These are phyloP conservation scores for Isatis tinctoria DNA, from an alignment of 345 rosid genomes.

Conservation along the genomic window DNA sequence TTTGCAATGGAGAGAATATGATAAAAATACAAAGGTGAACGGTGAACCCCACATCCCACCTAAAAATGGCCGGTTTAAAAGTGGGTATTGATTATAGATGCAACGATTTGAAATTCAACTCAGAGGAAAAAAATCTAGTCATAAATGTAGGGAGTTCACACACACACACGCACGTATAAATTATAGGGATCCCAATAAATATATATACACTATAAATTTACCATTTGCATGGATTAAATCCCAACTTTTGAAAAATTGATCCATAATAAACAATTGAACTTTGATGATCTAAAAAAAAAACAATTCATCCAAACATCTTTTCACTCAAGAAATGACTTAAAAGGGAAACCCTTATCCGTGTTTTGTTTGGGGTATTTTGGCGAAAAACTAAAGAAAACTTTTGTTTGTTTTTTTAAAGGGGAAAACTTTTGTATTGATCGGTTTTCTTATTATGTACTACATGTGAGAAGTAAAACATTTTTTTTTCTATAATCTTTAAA, in stretches of 20 bases:
- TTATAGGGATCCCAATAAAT: not conserved
- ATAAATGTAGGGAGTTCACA: conserved; percentile 13
- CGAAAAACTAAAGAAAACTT: not conserved
- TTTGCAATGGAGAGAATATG: conserved; percentile 13
- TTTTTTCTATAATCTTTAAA: not conserved
- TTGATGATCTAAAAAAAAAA: not conserved
- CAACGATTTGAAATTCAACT: conserved; percentile 22
- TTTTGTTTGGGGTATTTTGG: not conserved
- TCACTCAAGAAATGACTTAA: not conserved
- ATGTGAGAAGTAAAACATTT: conserved; percentile 11
- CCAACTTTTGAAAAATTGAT: not conserved
- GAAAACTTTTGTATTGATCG: too few relatives aligned
- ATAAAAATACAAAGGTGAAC: conserved; percentile 28
- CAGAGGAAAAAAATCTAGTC: conserved; percentile 1
- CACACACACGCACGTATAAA: not conserved
- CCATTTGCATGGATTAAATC: not conserved
- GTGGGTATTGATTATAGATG: conserved; percentile 32
- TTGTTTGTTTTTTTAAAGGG: too few relatives aligned
- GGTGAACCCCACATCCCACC: conserved; percentile 37
- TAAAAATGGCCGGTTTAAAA: conserved; percentile 36
- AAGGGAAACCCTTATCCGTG: not conserved
- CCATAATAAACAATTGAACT: too few relatives aligned
- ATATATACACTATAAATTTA: not conserved
- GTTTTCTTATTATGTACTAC: not conserved
- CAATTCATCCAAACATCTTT: not conserved